A percentile compares a stretch with the other conserved stretches of the same genome.
Conservation (phyloP, 305 asterid species). For the Fraxinus latifolia region DNA sequence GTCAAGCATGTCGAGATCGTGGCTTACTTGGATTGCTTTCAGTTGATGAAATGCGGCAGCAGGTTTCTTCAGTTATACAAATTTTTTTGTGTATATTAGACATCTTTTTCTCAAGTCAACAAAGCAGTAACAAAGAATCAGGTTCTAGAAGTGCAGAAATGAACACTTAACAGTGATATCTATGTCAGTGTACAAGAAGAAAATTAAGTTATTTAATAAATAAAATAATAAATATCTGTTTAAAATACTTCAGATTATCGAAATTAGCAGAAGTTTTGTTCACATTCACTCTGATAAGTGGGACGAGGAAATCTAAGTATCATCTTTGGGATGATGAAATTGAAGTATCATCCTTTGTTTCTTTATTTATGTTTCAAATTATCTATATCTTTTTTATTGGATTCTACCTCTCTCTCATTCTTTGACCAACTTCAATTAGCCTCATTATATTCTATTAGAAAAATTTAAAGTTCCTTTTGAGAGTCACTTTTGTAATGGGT, state of each 20-base stretch:
- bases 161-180: not conserved
- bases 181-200: not conserved
- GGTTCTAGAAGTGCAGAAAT: not conserved
- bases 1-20: constrained; percentile 92
- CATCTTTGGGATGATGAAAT: not conserved
- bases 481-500: not conserved
- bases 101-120: not conserved
- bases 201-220: not conserved
- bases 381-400: not conserved
- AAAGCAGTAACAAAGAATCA: not conserved
- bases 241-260: not conserved
- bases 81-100: constrained; percentile 8
- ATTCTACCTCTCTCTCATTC: constrained; percentile 5
- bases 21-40: constrained; percentile 93
- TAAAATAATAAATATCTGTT: not conserved
- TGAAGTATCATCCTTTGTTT: not conserved
- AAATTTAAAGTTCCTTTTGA: constrained; percentile 18
- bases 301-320: not conserved
- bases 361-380: not conserved
- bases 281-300: not conserved
- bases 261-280: not conserved
- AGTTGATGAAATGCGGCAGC: constrained; percentile 87
- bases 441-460: not conserved
- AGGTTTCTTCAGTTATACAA: constrained; percentile 37
- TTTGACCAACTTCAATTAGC: constrained; percentile 6